phyloP scores from a whole-genome alignment of 371 early-diverging fungal genomes.

The Mucor ambiguus region DNA sequence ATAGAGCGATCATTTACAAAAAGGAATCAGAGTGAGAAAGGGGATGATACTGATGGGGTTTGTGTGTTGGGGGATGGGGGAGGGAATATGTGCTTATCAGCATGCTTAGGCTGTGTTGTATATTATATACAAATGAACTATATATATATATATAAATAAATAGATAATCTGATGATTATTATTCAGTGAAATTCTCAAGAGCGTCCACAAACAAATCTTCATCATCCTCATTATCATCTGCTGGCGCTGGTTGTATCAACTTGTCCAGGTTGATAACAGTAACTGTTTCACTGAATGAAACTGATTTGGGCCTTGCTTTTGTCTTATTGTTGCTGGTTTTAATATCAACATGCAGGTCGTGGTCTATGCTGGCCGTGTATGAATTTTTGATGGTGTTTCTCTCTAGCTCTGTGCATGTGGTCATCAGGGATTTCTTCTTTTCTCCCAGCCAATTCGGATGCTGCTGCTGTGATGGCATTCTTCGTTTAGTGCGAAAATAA shows the following conservation, averaged over 20 bases:
- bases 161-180: constrained; percentile 1
- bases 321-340: not conserved
- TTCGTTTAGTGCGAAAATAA: constrained; percentile 4
- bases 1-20: not conserved
- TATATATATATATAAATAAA: constrained; percentile 1
- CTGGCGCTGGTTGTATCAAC: not conserved
- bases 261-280: constrained; percentile 8
- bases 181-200: constrained; percentile 8
- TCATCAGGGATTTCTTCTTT: not conserved
- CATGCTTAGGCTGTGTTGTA: no score
- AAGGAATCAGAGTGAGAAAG: not conserved
- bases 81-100: no score
- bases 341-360: not conserved
- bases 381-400: constrained; percentile 24
- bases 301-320: constrained; percentile 20
- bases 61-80: no score
- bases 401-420: constrained; percentile 1
- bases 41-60: no score
- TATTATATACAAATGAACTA: constrained; percentile 2
- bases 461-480: not conserved
- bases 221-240: constrained; percentile 4
- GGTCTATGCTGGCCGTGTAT: not conserved
- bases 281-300: constrained; percentile 34
- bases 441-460: constrained; percentile 27
- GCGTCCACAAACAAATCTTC: constrained; percentile 32